Percentiles rank a stretch among this genome's conserved stretches.
Evolutionary conservation across 805 yeast genomes (phyloP).

Genomic region (Lipomyces yamanashiensis): DNA sequence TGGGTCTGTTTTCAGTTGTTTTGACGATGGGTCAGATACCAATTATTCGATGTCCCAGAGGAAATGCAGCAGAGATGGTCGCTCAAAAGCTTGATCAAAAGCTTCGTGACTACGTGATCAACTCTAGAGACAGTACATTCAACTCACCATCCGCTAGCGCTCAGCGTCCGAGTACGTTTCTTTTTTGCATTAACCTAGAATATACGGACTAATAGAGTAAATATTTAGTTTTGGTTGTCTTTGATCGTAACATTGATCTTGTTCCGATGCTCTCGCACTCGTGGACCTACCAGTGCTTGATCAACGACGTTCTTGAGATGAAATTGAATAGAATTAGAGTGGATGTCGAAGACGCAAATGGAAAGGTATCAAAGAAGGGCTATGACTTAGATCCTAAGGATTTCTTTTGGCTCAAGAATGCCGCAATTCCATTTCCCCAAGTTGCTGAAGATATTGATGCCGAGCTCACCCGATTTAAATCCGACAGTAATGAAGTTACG

Average conservation of each 20-base stretch:
- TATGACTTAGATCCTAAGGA: slow-evolving; percentile 93
- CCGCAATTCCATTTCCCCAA: slow-evolving; percentile 93
- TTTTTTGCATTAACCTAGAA: slow-evolving; percentile 1
- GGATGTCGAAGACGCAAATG: slow-evolving; percentile 45
- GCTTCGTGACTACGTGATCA: slow-evolving; percentile 82
- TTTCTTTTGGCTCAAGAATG: slow-evolving; percentile 85
- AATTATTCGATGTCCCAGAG: slow-evolving; percentile 84
- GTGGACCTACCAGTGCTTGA: slow-evolving; percentile 97
- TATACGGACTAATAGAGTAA: background rate
- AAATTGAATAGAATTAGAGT: slow-evolving; percentile 81
- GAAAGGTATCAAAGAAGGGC: slow-evolving; percentile 52
- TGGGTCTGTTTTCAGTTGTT: slow-evolving; percentile 78
- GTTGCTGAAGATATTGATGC: slow-evolving; percentile 96
- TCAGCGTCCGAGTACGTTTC: slow-evolving; percentile 26
- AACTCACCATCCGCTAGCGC: slow-evolving; percentile 17
- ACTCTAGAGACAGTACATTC: slow-evolving; percentile 52
- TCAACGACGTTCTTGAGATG: slow-evolving; percentile 85
- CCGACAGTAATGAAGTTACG: slow-evolving; percentile 86
- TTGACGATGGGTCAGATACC: slow-evolving; percentile 62
- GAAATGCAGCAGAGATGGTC: slow-evolving; percentile 94
- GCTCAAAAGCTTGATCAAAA: slow-evolving; percentile 84
- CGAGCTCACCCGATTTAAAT: slow-evolving; percentile 78
- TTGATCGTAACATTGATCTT: slow-evolving; percentile 89
- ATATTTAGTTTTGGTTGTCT: slow-evolving; percentile 66
- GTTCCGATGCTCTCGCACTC: slow-evolving; percentile 95